Percentiles rank a stretch among this genome's conserved stretches.
These are phyloP conservation scores for Crotalaria pallida DNA, from an alignment of 306 rosid genomes.

Conservation along the genomic window DNA sequence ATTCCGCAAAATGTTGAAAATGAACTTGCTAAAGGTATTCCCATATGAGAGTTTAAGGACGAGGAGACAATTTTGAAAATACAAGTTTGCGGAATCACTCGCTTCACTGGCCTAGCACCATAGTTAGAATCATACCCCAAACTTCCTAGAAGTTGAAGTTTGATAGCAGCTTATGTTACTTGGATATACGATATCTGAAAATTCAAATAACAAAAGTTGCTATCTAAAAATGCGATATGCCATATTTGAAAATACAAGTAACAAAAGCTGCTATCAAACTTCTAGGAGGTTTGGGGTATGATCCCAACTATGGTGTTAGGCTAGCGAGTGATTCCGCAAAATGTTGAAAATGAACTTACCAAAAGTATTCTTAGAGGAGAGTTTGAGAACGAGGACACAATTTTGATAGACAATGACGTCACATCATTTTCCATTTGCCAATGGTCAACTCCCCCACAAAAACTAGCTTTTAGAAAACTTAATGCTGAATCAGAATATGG, in stretches of 20 bases:
- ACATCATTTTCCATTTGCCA: constrained; percentile 62
- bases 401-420: constrained; percentile 74
- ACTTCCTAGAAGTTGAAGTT: constrained; percentile 85
- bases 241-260: constrained; percentile 54
- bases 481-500: constrained; percentile 33
- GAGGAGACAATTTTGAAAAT: constrained; percentile 74
- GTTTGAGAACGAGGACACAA: constrained; percentile 74
- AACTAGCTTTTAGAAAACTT: constrained; percentile 53
- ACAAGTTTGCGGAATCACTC: constrained; percentile 92
- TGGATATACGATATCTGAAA: constrained; percentile 67
- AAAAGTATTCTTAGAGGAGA: constrained; percentile 92
- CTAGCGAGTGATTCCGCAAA: constrained; percentile 94
- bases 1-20: constrained; percentile 89
- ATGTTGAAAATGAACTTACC: constrained; percentile 88
- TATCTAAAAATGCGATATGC: constrained; percentile 78
- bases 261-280: constrained; percentile 79
- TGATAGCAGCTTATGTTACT: constrained; percentile 73
- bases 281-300: constrained; percentile 88
- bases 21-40: constrained; percentile 86
- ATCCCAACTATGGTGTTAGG: constrained; percentile 93
- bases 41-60: constrained; percentile 90
- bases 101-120: constrained; percentile 96
- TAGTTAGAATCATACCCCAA: constrained; percentile 93
- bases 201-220: too few species aligned
- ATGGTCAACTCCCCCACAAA: constrained; percentile 88